A percentile compares a stretch with the other conserved stretches of the same genome.
Conservation (phyloP, 176 grass and related monocot genomes). For the Olyra latifolia region DNA sequence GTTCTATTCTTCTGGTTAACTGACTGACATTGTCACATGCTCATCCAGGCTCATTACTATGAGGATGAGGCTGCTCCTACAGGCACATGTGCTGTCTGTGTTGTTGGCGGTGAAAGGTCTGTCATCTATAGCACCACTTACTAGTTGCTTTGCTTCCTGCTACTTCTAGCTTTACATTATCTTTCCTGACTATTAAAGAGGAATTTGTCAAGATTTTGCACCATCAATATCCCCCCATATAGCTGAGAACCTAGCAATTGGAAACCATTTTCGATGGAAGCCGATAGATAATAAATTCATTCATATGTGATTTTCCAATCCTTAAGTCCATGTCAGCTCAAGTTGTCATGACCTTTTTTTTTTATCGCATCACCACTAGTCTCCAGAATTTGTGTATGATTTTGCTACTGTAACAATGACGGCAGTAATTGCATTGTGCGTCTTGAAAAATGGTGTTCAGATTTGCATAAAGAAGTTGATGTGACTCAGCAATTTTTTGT, state of each 20-base stretch:
- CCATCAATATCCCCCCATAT: not conserved
- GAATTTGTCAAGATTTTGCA: not conserved
- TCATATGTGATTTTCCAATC: not conserved
- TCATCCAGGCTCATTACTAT: constrained; percentile 78
- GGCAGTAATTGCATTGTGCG: not conserved
- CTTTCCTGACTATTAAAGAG: not conserved
- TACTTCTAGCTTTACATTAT: constrained; percentile 5
- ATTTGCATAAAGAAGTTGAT: not conserved
- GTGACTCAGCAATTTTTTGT: not conserved
- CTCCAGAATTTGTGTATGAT: not conserved
- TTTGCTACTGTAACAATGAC: not conserved
- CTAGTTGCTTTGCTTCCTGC: constrained; percentile 11
- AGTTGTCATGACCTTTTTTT: not conserved
- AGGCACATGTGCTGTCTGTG: constrained; percentile 95
- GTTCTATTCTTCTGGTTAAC: constrained; percentile 6
- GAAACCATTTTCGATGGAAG: not conserved
- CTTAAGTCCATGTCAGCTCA: not conserved
- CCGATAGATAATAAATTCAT: not conserved
- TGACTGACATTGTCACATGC: not conserved
- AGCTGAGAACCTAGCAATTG: not conserved
- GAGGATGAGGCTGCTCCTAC: constrained; percentile 81
- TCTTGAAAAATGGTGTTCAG: not conserved
- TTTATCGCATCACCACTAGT: not conserved
- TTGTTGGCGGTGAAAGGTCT: constrained; percentile 96
- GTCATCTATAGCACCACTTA: not conserved